Percentiles rank a stretch among this genome's conserved stretches.
phyloP scores from a whole-genome alignment of 331 rosid species.

The Cydonia oblonga region DNA sequence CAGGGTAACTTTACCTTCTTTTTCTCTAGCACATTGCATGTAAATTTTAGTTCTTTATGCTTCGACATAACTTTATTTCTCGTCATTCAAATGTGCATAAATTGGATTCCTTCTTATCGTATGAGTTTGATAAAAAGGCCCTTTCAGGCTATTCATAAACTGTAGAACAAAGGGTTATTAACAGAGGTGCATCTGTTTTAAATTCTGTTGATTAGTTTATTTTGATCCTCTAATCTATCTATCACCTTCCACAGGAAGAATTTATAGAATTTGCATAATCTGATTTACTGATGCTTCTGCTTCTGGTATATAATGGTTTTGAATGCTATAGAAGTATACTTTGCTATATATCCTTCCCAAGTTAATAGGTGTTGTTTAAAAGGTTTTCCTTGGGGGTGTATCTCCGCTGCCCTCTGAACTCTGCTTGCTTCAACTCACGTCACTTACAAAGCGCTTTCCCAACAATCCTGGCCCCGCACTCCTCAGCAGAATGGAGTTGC shows the following conservation, averaged over 20 bases:
- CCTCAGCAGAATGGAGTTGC: no score
- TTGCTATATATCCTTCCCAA: background rate
- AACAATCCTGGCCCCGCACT: no score
- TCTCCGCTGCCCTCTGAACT: no score
- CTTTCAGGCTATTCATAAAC: background rate
- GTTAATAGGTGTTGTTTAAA: no score
- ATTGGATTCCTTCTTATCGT: background rate
- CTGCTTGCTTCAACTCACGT: no score
- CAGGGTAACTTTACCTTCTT: constrained; percentile 20
- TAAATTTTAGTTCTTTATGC: background rate
- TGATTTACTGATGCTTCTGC: background rate
- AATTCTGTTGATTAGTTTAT: background rate
- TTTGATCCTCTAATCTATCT: background rate
- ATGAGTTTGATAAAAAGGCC: background rate
- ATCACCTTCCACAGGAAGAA: background rate
- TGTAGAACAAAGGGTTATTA: background rate
- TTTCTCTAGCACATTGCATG: background rate
- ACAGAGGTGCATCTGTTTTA: background rate
- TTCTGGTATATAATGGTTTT: background rate
- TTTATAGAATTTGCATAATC: background rate
- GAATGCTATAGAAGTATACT: background rate
- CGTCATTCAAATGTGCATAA: background rate
- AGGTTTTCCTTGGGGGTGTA: no score
- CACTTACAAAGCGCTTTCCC: no score
- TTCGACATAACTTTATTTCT: background rate